Evolutionary conservation across 352 stramenopile genomes (phyloP).

Genomic region (Phytophthora megakarya): DNA sequence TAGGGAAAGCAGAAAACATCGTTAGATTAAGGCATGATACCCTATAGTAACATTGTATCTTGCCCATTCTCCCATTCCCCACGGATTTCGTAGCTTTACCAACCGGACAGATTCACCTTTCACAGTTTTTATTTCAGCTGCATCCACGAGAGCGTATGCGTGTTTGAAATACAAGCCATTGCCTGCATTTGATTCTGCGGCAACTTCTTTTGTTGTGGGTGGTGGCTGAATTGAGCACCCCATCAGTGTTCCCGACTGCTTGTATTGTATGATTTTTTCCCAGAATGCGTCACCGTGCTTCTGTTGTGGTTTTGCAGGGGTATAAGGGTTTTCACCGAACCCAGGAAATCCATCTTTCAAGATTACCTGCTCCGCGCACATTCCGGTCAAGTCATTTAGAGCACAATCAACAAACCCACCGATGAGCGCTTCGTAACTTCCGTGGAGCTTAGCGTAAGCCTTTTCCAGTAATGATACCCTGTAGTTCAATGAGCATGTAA

Average conservation of each 20-base stretch:
- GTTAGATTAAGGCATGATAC: not conserved
- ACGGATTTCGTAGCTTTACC: constrained; percentile 89
- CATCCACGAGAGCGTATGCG: constrained; percentile 86
- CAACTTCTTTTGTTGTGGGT: constrained; percentile 60
- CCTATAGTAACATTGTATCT: not conserved
- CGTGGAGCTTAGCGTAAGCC: constrained; percentile 93
- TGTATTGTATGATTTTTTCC: constrained; percentile 78
- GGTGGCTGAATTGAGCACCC: constrained; percentile 90
- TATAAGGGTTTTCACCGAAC: constrained; percentile 74
- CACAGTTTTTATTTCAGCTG: constrained; percentile 65
- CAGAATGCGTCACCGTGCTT: constrained; percentile 76
- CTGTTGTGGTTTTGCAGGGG: constrained; percentile 43
- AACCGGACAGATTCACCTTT: constrained; percentile 62
- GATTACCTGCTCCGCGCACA: constrained; percentile 90
- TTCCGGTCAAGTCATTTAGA: constrained; percentile 90
- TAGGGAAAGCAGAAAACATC: not conserved
- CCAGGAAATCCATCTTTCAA: constrained; percentile 80
- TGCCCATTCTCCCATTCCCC: constrained; percentile 93
- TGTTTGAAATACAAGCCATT: constrained; percentile 89
- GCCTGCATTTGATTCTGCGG: constrained; percentile 74
- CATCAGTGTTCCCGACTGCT: constrained; percentile 87
- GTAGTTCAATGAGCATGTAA: not conserved
- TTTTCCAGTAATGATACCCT: constrained; percentile 92
- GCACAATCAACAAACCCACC: constrained; percentile 91
- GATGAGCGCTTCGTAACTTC: constrained; percentile 88